Evolutionary conservation across 2,329 filamentous ascomycete species (phyloP), one percentile per base, ranked within the genome.

Genomic region (Chaetomium sp.): DNA sequence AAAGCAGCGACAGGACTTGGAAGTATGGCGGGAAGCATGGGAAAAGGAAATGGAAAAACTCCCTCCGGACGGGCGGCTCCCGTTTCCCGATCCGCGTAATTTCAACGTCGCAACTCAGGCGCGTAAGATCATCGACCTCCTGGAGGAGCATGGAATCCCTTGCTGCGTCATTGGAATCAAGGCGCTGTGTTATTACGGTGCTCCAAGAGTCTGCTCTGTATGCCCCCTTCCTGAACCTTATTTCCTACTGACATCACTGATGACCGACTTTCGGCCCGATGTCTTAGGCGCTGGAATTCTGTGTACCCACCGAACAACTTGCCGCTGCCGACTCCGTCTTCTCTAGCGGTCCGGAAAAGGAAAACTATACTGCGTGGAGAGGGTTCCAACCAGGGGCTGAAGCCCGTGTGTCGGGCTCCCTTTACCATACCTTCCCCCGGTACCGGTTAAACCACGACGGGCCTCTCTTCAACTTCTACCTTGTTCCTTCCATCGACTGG

Each of bases 341-440:
- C 45, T 60, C 57, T 4, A 51, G 13, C n/a, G 45, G 57, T 21
- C 23, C 47, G 21, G 57, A 12, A 23, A 38, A 27, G 5, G n/a
- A 33, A 35, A 51, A 45, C 57, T 60, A 60, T 25, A 60, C 29
- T 5, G n/a, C 57, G 10, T 60, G 57, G 57, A 51, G 45, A 51
- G 57, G 57, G 9, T 21, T 13, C 9, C 27, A 51, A 13, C 29
- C 47, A 16, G 47, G 16, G n/a, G 21, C 29, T 9, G 57, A 60
- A 51, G 45, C 45, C 21, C n/a, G 45, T 16, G 5, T 25, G 21
- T 10, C 19, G 21, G 19, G 57, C 45, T 60, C 45, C 4, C 29
- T 60, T 25, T 60, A 60, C 47, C 57, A 60, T 21, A 60, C 57
- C 23, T 60, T 60, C 27, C 57, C 57, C 21, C 45, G 57, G 12